Base-by-base conservation (phyloP, 1,284 basidiomycete genomes). In the Ceratobasidium sp. region DNA sequence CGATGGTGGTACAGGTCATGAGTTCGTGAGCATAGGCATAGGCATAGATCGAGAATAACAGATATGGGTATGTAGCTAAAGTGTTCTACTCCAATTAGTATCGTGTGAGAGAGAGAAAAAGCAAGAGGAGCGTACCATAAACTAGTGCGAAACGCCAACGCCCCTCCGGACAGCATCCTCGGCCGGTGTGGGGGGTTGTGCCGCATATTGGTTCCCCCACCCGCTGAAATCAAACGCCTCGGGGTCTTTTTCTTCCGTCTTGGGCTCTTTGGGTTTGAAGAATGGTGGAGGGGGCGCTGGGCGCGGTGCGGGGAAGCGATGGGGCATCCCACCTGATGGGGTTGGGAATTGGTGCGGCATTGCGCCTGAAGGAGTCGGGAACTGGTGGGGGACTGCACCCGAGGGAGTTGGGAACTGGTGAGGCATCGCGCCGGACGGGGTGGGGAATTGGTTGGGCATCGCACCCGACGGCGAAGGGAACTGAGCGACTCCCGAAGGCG, bases 141-240 rank as follows among this genome's bases (percentile, higher is more conserved):
- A 38, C 25, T 32, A 62, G 20, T 62, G 42, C 58, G 58, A 47
- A 20, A 62, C 58, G 22, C 40, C 40, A 17, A 62, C 27, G 20
- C 58, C 58, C 45, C 45, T 47, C n/a, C 58, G 15, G 2, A 62
- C 58, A 4, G 58, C 45, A 50, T 62, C 58, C 58, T 62, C 58
- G 5, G 58, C 58, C 27, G 58, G 58, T 15, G 58, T 62, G 3
- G 58, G 58, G 3, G 58, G 58, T 27, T 62, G 58, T 2, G 43
- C 58, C 12, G 42, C 58, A 50, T 62, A 62, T 45, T 62, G 58
- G 31, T 25, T 62, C 7, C 58, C 58, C 58, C 58, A 62, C 2
- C 58, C 58, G n/a, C 43, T 49, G 20, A 62, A 62, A 35, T 62
- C 58, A 62, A 62, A 62, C 58, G 58, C 58, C 45, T 62, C 58